A percentile compares a stretch with the other conserved stretches of the same genome.
These are phyloP conservation scores for Tylopilus vinaceipallidus DNA, from an alignment of 768 basidiomycete species.

Conservation along the genomic window DNA sequence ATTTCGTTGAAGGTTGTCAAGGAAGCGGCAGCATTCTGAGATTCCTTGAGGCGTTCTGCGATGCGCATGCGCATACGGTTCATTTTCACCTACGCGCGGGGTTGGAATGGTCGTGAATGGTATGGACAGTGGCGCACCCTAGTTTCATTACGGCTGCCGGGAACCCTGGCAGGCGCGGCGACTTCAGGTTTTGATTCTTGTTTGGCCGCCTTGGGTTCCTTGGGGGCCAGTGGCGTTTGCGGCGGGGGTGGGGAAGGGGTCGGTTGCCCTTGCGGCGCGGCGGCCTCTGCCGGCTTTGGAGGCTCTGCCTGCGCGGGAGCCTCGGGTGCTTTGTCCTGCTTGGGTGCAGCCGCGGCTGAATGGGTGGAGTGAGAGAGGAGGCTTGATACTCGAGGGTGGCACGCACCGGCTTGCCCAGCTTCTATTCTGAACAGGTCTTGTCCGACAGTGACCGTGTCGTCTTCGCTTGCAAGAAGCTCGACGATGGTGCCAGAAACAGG, in stretches of 20 bases:
- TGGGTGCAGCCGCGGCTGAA: constrained; percentile 31
- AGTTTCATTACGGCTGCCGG: constrained; percentile 78
- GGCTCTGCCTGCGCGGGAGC: constrained; percentile 22
- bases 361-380: not conserved
- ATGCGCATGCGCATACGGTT: constrained; percentile 97
- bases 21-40: constrained; percentile 95
- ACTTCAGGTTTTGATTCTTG: constrained; percentile 30
- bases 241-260: constrained; percentile 46
- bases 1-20: constrained; percentile 99
- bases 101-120: not conserved
- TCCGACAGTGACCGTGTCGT: constrained; percentile 92
- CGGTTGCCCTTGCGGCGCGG: constrained; percentile 47
- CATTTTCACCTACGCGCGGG: constrained; percentile 80
- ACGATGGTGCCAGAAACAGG: constrained; percentile 84
- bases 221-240: constrained; percentile 27
- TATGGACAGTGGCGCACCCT: constrained; percentile 48
- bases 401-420: constrained; percentile 64
- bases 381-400: not conserved
- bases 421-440: constrained; percentile 94
- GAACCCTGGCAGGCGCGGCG: constrained; percentile 34
- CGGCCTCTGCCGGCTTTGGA: constrained; percentile 37
- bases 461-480: constrained; percentile 84
- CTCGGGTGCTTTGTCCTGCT: constrained; percentile 26
- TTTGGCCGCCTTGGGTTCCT: constrained; percentile 37
- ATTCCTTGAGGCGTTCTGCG: constrained; percentile 95